Percentiles rank a stretch among this genome's conserved stretches.
phyloP scores from a whole-genome alignment of 441 rosid genomes.

The Populus hybrid region DNA sequence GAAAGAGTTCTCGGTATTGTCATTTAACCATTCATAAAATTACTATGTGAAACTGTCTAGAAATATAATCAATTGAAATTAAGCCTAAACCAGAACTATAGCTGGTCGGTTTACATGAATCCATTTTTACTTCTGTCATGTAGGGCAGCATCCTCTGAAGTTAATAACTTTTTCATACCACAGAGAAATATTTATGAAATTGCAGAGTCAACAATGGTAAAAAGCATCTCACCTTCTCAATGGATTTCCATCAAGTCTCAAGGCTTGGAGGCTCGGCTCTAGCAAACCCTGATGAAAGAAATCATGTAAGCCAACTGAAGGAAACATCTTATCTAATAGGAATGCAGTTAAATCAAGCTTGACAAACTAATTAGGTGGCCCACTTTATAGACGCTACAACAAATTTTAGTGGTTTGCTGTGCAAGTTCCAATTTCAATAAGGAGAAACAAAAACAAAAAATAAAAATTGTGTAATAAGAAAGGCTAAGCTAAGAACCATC shows the following conservation, averaged over 20 bases:
- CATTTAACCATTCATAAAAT: not conserved
- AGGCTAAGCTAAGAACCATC: not conserved
- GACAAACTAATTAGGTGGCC: not conserved
- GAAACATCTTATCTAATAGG: not conserved
- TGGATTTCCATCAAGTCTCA: slow-evolving; percentile 88
- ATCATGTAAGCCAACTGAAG: not conserved
- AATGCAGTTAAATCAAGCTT: not conserved
- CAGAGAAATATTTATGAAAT: no score
- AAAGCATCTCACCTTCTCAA: slow-evolving; percentile 60
- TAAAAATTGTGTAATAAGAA: not conserved
- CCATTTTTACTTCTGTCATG: not conserved
- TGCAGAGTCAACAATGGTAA: not conserved
- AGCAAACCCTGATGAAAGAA: slow-evolving; percentile 63
- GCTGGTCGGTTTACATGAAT: not conserved
- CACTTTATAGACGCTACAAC: not conserved
- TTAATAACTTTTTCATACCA: not conserved
- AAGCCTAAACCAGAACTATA: not conserved
- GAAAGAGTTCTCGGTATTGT: not conserved
- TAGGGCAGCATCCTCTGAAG: not conserved
- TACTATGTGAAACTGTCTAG: not conserved
- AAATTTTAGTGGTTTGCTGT: not conserved
- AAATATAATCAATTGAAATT: not conserved
- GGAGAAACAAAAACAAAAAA: not conserved
- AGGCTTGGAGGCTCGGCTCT: slow-evolving; percentile 68
- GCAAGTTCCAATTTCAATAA: not conserved